Evolutionary conservation across 108 stramenopile genomes (phyloP), one percentile per base, ranked within the genome.

Genomic region (Cyclotella atomus): DNA sequence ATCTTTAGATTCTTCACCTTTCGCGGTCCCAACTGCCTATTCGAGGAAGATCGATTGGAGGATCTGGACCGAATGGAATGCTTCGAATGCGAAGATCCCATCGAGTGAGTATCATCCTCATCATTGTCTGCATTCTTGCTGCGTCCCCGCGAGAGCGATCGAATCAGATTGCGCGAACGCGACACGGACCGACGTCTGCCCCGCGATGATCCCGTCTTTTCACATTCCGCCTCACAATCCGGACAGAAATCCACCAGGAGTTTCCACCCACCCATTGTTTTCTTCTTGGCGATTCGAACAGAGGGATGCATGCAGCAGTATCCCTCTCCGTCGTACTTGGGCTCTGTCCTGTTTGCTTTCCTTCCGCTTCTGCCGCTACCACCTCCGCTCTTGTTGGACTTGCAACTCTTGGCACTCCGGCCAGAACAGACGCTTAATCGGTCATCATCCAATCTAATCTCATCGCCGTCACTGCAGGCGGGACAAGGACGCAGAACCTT

Each of bases 371-470:
- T 2, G 0, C 3, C 38, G 8, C 8, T 25, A 29, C 15, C 29
- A 15, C 24, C 4, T 8, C 64, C 61, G 61, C 61, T 41, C 19
- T 52, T 61, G 23, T 19, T 28, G 25, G 69, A 70, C 17, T 36
- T 43, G 15, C 20, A 6, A 27, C 54, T 56, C 28, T 43, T 47
- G 12, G 46, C 35, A 8, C 50, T 63, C 16, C 28, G 21, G 12
- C 35, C 35, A 20, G 70, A 60, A 2, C 41, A 54, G 15, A 64
- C 72, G n/a, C 59, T 61, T 1, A 65, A 3, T 2, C 46, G 46
- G 25, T 36, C 71, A 29, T 73, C 72, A 25, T 73, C 72, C 24
- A 64, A 38, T n/a, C 62, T 41, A 24, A 45, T 61, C 3, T 60
- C 41, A 9, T 64, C 53, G 2, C 60, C 70, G n/a, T 45, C n/a